phyloP scores from a whole-genome alignment of 164 flowering plant genomes.

The Kingdonia uniflora region DNA sequence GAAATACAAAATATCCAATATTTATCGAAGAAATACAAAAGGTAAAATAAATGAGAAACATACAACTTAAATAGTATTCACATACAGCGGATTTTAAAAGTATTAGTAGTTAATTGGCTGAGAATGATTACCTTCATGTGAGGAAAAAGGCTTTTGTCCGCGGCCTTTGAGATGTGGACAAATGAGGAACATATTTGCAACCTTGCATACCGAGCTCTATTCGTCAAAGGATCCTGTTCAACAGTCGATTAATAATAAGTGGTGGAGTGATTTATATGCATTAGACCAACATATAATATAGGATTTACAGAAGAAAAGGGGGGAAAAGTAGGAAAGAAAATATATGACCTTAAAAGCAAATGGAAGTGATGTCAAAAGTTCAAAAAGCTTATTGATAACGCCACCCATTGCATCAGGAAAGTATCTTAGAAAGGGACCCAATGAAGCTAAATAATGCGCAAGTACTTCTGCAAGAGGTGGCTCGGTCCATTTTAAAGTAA shows the following conservation, averaged over 20 bases:
- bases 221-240: slow-evolving; percentile 80
- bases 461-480: slow-evolving; percentile 68
- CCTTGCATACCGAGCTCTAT: slow-evolving; percentile 71
- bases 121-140: slow-evolving; percentile 74
- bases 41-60: too few relatives aligned
- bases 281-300: too few relatives aligned
- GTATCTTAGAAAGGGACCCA: slow-evolving; percentile 80
- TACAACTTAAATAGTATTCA: too few relatives aligned
- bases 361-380: slow-evolving; percentile 81
- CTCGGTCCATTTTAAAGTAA: slow-evolving; percentile 80
- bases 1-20: too few relatives aligned
- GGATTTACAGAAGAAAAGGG: not conserved
- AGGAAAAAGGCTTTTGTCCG: slow-evolving; percentile 81
- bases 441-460: slow-evolving; percentile 70
- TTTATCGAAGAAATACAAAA: too few relatives aligned
- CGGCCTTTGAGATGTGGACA: slow-evolving; percentile 78
- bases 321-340: not conserved
- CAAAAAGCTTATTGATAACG: slow-evolving; percentile 89
- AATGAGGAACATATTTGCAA: slow-evolving; percentile 93
- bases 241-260: slow-evolving; percentile 4
- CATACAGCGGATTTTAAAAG: not conserved
- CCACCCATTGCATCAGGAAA: slow-evolving; percentile 74
- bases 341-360: slow-evolving; percentile 49
- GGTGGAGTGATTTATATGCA: too few relatives aligned
- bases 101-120: not conserved